phyloP scores from a whole-genome alignment of 306 rosid species.

The Chamaecrista fasciculata region DNA sequence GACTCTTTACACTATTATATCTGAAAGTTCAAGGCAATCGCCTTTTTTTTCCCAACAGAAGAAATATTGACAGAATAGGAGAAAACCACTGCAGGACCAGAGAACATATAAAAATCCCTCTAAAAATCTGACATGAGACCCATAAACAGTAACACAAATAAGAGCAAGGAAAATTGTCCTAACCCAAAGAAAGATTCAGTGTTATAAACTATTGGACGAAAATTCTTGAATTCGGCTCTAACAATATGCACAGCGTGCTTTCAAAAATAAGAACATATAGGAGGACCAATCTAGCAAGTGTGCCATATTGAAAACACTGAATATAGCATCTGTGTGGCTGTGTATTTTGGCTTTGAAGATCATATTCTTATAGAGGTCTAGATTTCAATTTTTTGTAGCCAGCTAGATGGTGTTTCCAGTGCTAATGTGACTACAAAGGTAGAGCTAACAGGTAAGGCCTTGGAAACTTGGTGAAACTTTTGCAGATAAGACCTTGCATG shows the following conservation, averaged over 20 bases:
- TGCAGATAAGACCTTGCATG: not conserved
- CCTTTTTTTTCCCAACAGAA: too few relatives aligned
- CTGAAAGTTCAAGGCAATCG: slow-evolving; percentile 13
- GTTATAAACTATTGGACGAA: not conserved
- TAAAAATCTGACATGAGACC: not conserved
- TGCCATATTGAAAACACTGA: too few relatives aligned
- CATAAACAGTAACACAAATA: too few relatives aligned
- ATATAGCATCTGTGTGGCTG: too few relatives aligned
- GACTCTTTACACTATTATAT: not conserved
- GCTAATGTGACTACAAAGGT: not conserved
- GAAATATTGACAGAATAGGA: too few relatives aligned
- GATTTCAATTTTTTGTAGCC: not conserved
- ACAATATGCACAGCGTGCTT: not conserved
- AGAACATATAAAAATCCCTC: not conserved
- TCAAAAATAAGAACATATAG: not conserved
- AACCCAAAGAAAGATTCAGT: not conserved
- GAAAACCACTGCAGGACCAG: too few relatives aligned
- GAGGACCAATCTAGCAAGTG: too few relatives aligned
- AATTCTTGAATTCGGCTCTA: not conserved
- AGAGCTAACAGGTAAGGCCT: too few relatives aligned
- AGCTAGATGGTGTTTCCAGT: not conserved
- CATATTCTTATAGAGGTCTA: too few relatives aligned
- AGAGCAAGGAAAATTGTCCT: not conserved
- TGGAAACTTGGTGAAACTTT: not conserved
- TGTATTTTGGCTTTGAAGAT: not conserved